A percentile compares a stretch with the other conserved stretches of the same genome.
Evolutionary conservation across 768 basidiomycete genomes (phyloP).

Genomic region (Steccherinum ochraceum): DNA sequence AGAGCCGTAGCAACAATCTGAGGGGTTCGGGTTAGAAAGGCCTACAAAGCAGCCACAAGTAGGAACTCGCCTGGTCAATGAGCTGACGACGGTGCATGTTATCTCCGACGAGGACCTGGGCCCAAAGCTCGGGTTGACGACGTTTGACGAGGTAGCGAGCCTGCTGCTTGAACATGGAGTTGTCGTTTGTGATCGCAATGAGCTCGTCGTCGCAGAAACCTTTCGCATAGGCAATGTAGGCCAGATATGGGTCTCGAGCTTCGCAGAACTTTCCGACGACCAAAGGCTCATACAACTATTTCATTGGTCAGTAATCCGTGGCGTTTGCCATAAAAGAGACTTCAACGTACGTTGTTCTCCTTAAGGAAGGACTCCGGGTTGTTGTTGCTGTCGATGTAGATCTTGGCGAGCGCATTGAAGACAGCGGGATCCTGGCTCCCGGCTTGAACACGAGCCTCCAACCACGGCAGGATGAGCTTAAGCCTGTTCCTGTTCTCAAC

Average conservation of each 20-base stretch:
- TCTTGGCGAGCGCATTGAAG: slow-evolving; percentile 98
- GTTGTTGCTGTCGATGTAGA: slow-evolving; percentile 97
- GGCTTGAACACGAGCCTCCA: slow-evolving; percentile 88
- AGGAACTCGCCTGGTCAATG: slow-evolving; percentile 72
- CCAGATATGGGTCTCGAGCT: slow-evolving; percentile 94
- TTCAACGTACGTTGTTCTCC: slow-evolving; percentile 84
- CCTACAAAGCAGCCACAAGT: neutral
- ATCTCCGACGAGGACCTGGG: slow-evolving; percentile 83
- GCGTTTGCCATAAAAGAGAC: slow-evolving; percentile 3
- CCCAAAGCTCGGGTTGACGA: slow-evolving; percentile 92
- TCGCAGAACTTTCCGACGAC: slow-evolving; percentile 99
- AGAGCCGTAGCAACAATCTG: slow-evolving; percentile 92
- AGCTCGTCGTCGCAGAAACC: slow-evolving; percentile 98
- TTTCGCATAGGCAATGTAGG: slow-evolving; percentile 98
- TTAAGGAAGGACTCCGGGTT: slow-evolving; percentile 98
- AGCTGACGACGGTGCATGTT: slow-evolving; percentile 91
- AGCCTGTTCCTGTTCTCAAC: slow-evolving; percentile 94
- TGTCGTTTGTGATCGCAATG: slow-evolving; percentile 95
- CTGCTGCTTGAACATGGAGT: slow-evolving; percentile 99
- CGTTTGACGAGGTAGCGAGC: slow-evolving; percentile 97
- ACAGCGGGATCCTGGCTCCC: slow-evolving; percentile 91
- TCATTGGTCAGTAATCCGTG: neutral
- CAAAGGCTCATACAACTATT: slow-evolving; percentile 88
- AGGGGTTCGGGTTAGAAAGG: slow-evolving; percentile 1
- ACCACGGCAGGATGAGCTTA: slow-evolving; percentile 96